These are phyloP conservation scores for Phytopythium helicoides DNA, from an alignment of 352 stramenopile species.

Conservation along the genomic window DNA sequence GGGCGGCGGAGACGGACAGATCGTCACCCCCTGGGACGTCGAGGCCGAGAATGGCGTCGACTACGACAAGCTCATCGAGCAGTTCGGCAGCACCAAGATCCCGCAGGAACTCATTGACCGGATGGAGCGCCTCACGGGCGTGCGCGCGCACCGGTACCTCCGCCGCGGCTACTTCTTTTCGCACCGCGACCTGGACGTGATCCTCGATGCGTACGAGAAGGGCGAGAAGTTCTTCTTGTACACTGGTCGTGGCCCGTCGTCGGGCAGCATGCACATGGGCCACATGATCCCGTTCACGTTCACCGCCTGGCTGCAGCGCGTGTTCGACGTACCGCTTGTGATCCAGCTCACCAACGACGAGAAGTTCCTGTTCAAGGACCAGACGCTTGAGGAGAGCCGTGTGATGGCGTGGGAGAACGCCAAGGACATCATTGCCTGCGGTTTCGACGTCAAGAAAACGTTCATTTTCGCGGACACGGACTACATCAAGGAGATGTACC, in stretches of 20 bases:
- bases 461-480: slow-evolving; percentile 99
- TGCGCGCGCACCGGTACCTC: slow-evolving; percentile 95
- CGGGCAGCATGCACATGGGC: slow-evolving; percentile 97
- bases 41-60: slow-evolving; percentile 96
- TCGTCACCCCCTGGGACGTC: slow-evolving; percentile 93
- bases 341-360: slow-evolving; percentile 99
- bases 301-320: slow-evolving; percentile 98
- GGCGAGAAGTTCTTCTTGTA: slow-evolving; percentile 99
- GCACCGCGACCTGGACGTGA: slow-evolving; percentile 96
- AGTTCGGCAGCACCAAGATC: slow-evolving; percentile 97
- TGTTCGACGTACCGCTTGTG: slow-evolving; percentile 98
- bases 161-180: slow-evolving; percentile 99
- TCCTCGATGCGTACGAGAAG: slow-evolving; percentile 95
- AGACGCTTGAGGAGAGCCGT: slow-evolving; percentile 87
- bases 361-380: slow-evolving; percentile 99
- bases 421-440: slow-evolving; percentile 99
- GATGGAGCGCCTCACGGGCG: slow-evolving; percentile 95
- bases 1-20: slow-evolving; percentile 58
- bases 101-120: slow-evolving; percentile 90
- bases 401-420: slow-evolving; percentile 98
- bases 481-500: slow-evolving; percentile 99
- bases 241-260: slow-evolving; percentile 97
- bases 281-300: slow-evolving; percentile 99
- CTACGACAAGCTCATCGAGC: slow-evolving; percentile 98
- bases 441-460: slow-evolving; percentile 96